These are phyloP conservation scores for Eucalyptus curtisii DNA, from an alignment of 345 rosid species.

Conservation along the genomic window DNA sequence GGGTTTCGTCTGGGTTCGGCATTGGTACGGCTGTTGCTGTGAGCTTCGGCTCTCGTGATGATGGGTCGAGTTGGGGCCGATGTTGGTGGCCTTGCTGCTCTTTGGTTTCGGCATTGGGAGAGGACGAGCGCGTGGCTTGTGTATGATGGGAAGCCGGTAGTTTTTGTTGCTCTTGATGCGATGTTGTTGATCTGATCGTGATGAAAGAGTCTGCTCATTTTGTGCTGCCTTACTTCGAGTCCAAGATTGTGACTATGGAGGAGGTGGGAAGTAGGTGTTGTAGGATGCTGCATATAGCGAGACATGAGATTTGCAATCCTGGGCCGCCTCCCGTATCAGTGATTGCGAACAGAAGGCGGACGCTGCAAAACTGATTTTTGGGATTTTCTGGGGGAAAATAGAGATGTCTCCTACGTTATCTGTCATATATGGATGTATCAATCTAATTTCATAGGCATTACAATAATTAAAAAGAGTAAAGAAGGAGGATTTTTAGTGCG, in stretches of 20 bases:
- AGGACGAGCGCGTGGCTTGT: neutral
- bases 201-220: neutral
- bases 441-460: neutral
- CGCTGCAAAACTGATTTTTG: neutral
- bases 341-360: neutral
- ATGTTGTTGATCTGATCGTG: neutral
- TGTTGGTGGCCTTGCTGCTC: neutral
- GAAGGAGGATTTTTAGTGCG: neutral
- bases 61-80: neutral
- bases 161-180: neutral
- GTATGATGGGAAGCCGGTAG: neutral
- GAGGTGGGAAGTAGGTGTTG: neutral
- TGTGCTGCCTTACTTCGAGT: neutral
- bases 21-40: neutral
- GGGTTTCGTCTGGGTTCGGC: neutral
- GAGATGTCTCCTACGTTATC: neutral
- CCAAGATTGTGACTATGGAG: neutral
- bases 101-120: neutral
- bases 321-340: neutral
- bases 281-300: neutral
- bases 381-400: neutral
- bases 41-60: neutral
- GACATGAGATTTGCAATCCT: neutral
- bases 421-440: neutral
- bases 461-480: neutral